Evolutionary conservation across 2,329 filamentous ascomycete species (phyloP).

Genomic region (Alternaria rosae): DNA sequence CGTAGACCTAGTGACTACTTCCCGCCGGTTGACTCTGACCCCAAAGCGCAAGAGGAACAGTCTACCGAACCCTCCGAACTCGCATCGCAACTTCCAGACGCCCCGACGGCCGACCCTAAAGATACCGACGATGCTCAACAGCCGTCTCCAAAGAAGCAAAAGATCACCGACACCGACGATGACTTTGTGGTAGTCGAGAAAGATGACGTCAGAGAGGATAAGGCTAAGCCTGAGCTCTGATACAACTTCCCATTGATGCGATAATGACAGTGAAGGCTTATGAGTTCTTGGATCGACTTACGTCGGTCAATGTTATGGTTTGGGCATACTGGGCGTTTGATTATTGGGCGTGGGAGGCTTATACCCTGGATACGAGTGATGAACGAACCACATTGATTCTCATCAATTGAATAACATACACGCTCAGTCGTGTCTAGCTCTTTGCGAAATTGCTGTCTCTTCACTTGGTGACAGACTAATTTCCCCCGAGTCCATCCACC

Average conservation of each 20-base stretch:
- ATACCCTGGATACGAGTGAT: conserved; percentile 12
- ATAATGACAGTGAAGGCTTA: neutral
- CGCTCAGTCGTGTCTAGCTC: neutral
- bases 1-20: conserved; percentile 43
- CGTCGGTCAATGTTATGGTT: too few relatives aligned
- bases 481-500: neutral
- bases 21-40: conserved; percentile 33
- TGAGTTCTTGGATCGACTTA: too few relatives aligned
- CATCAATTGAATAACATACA: neutral
- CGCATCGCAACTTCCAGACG: conserved; percentile 57
- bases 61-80: conserved; percentile 42
- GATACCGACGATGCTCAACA: conserved; percentile 50
- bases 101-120: conserved; percentile 57
- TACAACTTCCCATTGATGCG: too few relatives aligned
- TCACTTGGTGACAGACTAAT: neutral
- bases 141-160: conserved; percentile 57
- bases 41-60: conserved; percentile 28
- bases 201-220: conserved; percentile 31
- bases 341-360: neutral
- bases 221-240: conserved; percentile 23
- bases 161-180: conserved; percentile 44
- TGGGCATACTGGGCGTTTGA: neutral
- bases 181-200: conserved; percentile 44
- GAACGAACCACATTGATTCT: neutral
- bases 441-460: neutral